Evolutionary conservation across 345 rosid genomes (phyloP), one percentile per base, ranked within the genome.

Genomic region (Gossypium bickii): DNA sequence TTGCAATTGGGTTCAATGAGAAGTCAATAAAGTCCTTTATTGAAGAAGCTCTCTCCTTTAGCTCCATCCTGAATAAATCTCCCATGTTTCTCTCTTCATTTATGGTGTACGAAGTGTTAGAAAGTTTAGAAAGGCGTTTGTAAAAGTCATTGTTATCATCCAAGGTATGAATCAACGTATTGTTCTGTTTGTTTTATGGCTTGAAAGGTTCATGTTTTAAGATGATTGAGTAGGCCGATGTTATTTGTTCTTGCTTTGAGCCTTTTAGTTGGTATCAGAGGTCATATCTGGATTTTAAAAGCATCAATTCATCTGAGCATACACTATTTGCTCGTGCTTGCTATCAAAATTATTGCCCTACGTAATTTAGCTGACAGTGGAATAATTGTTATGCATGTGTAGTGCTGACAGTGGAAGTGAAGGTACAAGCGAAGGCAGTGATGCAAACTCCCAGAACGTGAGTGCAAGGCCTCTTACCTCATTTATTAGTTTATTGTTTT

Each of bases 361-460:
- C 20, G 61, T 72, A 47, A 29, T 78, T 59, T 51, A 17, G 75
- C 84, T 88, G 80, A 79, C 75, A 16, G 56, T 80, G 60, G 68
- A 64, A 27, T 44, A 70, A 24, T 60, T 60, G 24, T 60, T 66
- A 49, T 79, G 57, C 48, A 38, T 69, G 47, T 82, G 80, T 77
- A 93, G 99, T 82, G 94, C 86, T 24, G 99, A 95, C 77, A 95
- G 92, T 83, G 96, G 76, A 73, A 91, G 97, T 81, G 99, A 91
- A 82, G 98, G 96, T 78, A 84, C 97, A 65, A 95, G 98, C 83
- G 98, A 91, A 87, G 98, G 98, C 82, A 93, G 99, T 75, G 99
- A 95, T 79, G 97, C 86, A 48, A 87, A 90, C 83, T 93, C 98
- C 73, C 97, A 91, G 76, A 90, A 85, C 71, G 99, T 95, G 84